phyloP scores from a whole-genome alignment of 306 rosid species.

The Cucurbita ficifolia region DNA sequence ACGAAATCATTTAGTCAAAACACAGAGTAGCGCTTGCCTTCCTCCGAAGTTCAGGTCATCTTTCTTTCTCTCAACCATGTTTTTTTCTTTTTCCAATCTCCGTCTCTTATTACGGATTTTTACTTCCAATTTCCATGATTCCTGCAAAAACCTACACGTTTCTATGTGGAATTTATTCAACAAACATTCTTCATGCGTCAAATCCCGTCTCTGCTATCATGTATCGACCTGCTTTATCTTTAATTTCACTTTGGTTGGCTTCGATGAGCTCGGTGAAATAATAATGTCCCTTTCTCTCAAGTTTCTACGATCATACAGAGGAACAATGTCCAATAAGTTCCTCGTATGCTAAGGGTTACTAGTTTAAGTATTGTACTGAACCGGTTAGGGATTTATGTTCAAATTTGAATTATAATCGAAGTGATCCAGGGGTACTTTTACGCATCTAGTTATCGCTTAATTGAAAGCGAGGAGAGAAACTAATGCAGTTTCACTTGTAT shows the following conservation, averaged over 20 bases:
- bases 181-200: not conserved
- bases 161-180: not conserved
- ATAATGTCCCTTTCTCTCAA: not conserved
- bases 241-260: not conserved
- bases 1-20: not conserved
- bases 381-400: not conserved
- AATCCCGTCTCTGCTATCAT: not conserved
- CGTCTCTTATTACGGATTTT: not conserved
- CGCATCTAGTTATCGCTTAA: not conserved
- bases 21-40: not conserved
- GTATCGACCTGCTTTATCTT: not conserved
- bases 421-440: not conserved
- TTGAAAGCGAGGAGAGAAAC: not conserved
- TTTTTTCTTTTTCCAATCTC: not conserved
- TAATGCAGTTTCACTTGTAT: not conserved
- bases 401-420: not conserved
- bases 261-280: not conserved
- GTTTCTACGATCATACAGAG: not conserved
- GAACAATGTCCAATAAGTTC: not conserved
- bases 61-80: not conserved
- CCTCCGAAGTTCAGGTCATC: not conserved
- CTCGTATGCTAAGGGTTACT: not conserved
- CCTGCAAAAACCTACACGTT: not conserved
- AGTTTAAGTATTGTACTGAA: not conserved
- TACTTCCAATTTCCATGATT: not conserved